phyloP scores from a whole-genome alignment of 768 basidiomycete species.

The Dioszegia crocea region DNA sequence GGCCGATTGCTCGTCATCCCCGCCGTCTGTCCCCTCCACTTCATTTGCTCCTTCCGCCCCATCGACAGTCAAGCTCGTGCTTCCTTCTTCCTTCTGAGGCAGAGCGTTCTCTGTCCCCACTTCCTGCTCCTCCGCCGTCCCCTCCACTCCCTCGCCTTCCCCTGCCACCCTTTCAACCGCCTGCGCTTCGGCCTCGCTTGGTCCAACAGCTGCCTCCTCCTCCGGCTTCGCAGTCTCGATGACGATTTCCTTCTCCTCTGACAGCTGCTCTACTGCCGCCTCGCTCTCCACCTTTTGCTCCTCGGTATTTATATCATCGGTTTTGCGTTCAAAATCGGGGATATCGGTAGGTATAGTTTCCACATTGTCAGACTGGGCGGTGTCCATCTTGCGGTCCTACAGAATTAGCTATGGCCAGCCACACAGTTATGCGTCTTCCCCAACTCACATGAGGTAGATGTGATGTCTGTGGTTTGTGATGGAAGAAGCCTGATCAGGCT shows the following conservation, averaged over 20 bases:
- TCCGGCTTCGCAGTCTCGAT: background rate
- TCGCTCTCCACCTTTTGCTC: background rate
- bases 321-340: background rate
- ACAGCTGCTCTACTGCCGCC: background rate
- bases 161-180: background rate
- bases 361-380: constrained; percentile 1
- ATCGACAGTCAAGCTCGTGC: background rate
- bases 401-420: background rate
- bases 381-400: constrained; percentile 8
- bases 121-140: background rate
- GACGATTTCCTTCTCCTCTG: background rate
- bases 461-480: no score
- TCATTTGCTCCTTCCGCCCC: no score
- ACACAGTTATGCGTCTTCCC: background rate
- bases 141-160: background rate
- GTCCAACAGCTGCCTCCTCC: background rate
- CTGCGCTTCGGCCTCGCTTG: background rate
- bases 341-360: background rate
- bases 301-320: background rate
- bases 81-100: no score
- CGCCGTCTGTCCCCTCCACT: background rate
- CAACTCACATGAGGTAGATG: background rate
- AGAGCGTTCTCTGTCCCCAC: constrained; percentile 6
- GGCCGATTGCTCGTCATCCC: background rate
- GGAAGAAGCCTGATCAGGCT: no score